Percentiles rank a stretch among this genome's conserved stretches.
Conservation (phyloP, 148 eudicot species). For the Rhododendron simsii region DNA sequence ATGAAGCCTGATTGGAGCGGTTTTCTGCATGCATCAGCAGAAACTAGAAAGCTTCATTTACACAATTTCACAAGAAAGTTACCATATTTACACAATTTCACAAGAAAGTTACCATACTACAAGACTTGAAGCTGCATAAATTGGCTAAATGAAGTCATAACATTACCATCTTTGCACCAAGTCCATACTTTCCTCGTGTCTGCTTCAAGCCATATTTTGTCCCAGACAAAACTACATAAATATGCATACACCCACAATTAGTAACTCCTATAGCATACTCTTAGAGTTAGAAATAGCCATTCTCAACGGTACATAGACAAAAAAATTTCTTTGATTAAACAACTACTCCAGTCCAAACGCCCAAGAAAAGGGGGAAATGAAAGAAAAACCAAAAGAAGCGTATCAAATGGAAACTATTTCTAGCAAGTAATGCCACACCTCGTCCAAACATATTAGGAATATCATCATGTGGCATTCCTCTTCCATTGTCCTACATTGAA, state of each 20-base stretch:
- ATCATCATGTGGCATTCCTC: constrained; percentile 99
- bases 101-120: neutral
- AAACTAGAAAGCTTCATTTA: constrained; percentile 3
- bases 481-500: constrained; percentile 81
- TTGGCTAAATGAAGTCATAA: constrained; percentile 1
- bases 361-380: neutral
- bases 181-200: constrained; percentile 96
- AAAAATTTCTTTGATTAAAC: neutral
- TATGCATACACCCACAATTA: constrained; percentile 11
- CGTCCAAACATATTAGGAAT: constrained; percentile 99
- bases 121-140: constrained; percentile 8
- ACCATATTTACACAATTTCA: neutral
- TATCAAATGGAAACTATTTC: neutral
- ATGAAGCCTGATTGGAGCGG: constrained; percentile 5
- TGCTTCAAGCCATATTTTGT: constrained; percentile 98
- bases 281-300: neutral
- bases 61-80: constrained; percentile 1
- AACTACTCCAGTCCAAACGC: neutral
- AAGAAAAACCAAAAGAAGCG: neutral
- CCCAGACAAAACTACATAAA: constrained; percentile 81
- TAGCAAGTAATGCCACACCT: constrained; percentile 44
- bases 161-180: constrained; percentile 98
- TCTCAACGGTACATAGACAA: neutral
- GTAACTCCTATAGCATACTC: neutral
- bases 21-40: neutral